Evolutionary conservation across 148 eudicot genomes (phyloP).

Genomic region (Chenopodium suecicum): DNA sequence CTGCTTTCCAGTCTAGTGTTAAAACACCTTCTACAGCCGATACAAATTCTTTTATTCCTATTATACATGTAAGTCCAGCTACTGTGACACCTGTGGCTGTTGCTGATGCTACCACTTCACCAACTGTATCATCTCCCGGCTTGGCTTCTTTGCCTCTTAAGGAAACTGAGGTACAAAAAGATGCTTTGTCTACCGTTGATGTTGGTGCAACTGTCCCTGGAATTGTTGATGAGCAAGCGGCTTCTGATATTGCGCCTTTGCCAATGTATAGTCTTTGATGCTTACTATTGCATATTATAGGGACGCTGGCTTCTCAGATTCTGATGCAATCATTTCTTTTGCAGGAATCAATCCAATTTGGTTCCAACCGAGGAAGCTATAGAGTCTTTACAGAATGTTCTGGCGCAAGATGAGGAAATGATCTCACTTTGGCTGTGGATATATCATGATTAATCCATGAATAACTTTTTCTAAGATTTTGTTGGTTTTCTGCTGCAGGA

Average conservation of each 20-base stretch:
- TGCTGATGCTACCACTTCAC: slow-evolving; percentile 35
- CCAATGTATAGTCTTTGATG: slow-evolving; percentile 38
- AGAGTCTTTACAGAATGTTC: slow-evolving; percentile 31
- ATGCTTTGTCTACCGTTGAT: slow-evolving; percentile 31
- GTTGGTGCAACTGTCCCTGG: slow-evolving; percentile 36
- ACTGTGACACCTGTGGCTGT: slow-evolving; percentile 44
- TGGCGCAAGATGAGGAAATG: slow-evolving; percentile 55
- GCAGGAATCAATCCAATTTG: slow-evolving; percentile 39
- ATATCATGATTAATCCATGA: not conserved
- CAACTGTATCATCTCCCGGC: slow-evolving; percentile 34
- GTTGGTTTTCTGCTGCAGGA: slow-evolving; percentile 44
- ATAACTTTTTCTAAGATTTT: not conserved
- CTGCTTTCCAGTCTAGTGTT: slow-evolving; percentile 33
- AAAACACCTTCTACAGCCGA: slow-evolving; percentile 36
- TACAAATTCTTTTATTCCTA: slow-evolving; percentile 29
- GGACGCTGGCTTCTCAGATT: not conserved
- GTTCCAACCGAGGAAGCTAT: slow-evolving; percentile 41
- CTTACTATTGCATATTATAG: slow-evolving; percentile 8
- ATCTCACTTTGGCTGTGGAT: not conserved
- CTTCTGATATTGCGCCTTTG: slow-evolving; percentile 31
- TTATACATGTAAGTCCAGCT: slow-evolving; percentile 45
- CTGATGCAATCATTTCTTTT: slow-evolving; percentile 18
- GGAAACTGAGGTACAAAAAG: slow-evolving; percentile 32
- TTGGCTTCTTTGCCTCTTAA: slow-evolving; percentile 29
- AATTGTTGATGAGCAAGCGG: slow-evolving; percentile 24